These are phyloP conservation scores for Saxophila tyrrhenica DNA, from an alignment of 495 filamentous ascomycete genomes.

Conservation along the genomic window DNA sequence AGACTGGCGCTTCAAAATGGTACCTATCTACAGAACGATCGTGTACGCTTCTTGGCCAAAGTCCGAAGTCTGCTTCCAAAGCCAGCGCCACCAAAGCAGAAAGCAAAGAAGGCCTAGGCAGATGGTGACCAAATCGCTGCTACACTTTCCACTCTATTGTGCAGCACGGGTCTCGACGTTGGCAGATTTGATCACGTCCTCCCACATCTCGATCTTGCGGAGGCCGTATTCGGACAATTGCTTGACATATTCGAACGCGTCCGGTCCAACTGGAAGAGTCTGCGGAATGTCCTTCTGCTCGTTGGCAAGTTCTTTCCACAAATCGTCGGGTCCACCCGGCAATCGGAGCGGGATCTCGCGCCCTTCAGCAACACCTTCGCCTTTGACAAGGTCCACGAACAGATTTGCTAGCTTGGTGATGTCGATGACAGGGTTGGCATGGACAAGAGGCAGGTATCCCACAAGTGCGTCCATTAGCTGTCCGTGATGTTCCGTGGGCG, in stretches of 20 bases:
- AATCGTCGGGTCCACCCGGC: not conserved
- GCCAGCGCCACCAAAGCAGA: not conserved
- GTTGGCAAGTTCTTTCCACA: not conserved
- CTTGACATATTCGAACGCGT: not conserved
- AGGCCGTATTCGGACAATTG: not conserved
- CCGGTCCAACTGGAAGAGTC: not conserved
- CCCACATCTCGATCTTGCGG: not conserved
- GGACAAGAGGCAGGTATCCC: not conserved
- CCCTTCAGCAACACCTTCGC: not conserved
- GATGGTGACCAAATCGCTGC: not conserved
- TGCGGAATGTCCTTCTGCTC: not conserved
- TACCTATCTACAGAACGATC: slow-evolving; percentile 9
- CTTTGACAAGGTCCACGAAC: not conserved
- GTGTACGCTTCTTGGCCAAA: slow-evolving; percentile 13
- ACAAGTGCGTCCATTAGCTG: not conserved
- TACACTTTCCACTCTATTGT: too few species aligned
- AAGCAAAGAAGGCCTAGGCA: not conserved
- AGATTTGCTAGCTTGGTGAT: not conserved
- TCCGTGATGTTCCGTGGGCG: not conserved
- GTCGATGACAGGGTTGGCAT: not conserved
- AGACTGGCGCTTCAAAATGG: slow-evolving; percentile 9
- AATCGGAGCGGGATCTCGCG: not conserved
- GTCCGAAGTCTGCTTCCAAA: slow-evolving; percentile 12
- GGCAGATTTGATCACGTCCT: not conserved
- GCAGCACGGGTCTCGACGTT: not conserved